Percentiles rank a stretch among this genome's conserved stretches.
phyloP scores from a whole-genome alignment of 306 rosid genomes.

The Cucurbita argyrosperma region DNA sequence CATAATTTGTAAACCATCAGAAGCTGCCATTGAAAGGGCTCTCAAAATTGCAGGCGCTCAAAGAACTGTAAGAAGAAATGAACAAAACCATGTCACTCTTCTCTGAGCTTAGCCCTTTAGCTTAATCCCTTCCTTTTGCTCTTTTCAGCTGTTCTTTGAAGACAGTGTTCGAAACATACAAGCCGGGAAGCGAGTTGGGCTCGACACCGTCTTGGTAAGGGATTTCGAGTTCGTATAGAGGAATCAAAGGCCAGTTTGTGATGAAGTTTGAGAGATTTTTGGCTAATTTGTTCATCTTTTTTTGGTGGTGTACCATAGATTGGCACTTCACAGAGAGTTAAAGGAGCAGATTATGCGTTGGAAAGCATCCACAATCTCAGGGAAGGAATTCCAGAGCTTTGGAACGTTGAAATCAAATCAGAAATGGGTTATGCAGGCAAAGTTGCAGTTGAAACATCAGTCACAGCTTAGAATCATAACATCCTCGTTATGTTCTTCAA shows the following conservation, averaged over 20 bases:
- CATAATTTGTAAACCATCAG: conserved; percentile 75
- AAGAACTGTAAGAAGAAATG: conserved; percentile 52
- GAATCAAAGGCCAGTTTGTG: neutral
- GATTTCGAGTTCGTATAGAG: neutral
- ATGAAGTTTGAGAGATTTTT: neutral
- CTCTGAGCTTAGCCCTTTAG: neutral
- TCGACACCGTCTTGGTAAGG: conserved; percentile 78
- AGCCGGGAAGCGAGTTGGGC: conserved; percentile 82
- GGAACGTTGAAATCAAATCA: conserved; percentile 61
- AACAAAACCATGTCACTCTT: neutral
- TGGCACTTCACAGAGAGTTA: conserved; percentile 69
- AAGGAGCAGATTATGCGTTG: conserved; percentile 88
- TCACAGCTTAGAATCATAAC: conserved; percentile 40
- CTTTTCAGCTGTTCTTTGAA: conserved; percentile 75
- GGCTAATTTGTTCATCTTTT: neutral
- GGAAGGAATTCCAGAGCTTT: conserved; percentile 77
- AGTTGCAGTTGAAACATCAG: conserved; percentile 73
- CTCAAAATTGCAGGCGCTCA: conserved; percentile 76
- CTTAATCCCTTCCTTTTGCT: neutral
- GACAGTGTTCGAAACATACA: conserved; percentile 83
- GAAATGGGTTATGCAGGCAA: conserved; percentile 54
- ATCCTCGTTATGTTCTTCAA: neutral
- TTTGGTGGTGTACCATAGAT: conserved; percentile 26
- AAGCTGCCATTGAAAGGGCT: conserved; percentile 53
- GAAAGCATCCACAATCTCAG: conserved; percentile 92